phyloP scores from a whole-genome alignment of 176 grass and related monocot genomes.

The Bothriochloa decipiens region DNA sequence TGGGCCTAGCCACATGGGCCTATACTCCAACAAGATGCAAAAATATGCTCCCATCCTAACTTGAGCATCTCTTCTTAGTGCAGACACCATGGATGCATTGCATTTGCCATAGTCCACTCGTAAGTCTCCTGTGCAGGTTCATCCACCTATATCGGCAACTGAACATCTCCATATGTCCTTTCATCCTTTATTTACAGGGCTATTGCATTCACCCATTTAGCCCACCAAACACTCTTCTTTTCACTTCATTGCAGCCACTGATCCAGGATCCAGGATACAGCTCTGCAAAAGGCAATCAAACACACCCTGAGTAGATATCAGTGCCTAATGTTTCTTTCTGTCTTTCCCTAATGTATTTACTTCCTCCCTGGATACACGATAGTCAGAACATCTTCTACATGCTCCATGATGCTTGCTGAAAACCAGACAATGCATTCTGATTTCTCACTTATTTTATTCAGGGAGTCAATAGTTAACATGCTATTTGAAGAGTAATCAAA shows the following conservation, averaged over 20 bases:
- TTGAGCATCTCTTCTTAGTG: too few species aligned
- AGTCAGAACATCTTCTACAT: neutral
- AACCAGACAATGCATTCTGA: constrained; percentile 5
- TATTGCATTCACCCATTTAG: too few species aligned
- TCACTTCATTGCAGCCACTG: too few species aligned
- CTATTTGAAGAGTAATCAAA: constrained; percentile 9
- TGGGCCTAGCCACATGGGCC: too few species aligned
- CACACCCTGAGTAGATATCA: neutral
- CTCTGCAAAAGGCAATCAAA: too few species aligned
- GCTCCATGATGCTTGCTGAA: neutral
- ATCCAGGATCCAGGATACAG: too few species aligned
- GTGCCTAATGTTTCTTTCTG: neutral
- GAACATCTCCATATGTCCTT: neutral
- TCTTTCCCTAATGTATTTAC: neutral
- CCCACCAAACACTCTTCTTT: too few species aligned
- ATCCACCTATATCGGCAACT: neutral
- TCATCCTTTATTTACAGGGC: too few species aligned
- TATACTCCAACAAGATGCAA: too few species aligned
- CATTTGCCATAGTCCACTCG: neutral
- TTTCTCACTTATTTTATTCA: neutral
- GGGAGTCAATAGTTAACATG: neutral
- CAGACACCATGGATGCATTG: neutral
- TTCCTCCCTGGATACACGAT: neutral
- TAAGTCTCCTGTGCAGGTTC: neutral
- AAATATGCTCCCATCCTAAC: too few species aligned